Percentiles rank a stretch among this genome's conserved stretches.
phyloP scores from a whole-genome alignment of 768 basidiomycete species.

The Boletus pseudopeckii region DNA sequence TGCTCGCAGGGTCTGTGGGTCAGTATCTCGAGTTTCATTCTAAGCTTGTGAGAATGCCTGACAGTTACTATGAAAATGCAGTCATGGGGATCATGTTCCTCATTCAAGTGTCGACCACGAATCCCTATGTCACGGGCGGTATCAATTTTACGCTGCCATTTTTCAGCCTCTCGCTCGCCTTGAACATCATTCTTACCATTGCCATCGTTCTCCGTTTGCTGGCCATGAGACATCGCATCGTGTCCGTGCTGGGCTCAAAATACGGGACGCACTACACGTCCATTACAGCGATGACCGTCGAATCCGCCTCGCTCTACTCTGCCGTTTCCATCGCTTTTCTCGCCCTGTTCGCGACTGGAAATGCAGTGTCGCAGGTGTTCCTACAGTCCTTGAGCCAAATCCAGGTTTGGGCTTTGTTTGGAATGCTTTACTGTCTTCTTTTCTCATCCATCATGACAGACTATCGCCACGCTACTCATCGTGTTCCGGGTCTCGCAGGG shows the following conservation, averaged over 20 bases:
- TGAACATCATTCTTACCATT: conserved; percentile 35
- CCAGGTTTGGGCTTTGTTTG: conserved; percentile 17
- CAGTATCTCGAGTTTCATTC: neutral
- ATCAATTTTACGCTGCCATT: conserved; percentile 23
- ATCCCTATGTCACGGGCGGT: conserved; percentile 6
- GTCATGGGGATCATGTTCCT: conserved; percentile 10
- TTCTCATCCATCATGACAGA: neutral
- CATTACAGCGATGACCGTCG: conserved; percentile 34
- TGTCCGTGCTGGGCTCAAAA: conserved; percentile 17
- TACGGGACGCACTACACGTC: conserved; percentile 29
- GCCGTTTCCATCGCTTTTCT: conserved; percentile 29
- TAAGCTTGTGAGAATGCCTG: neutral
- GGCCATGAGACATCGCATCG: conserved; percentile 9
- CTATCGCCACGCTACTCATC: conserved; percentile 1
- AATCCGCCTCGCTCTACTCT: conserved; percentile 33
- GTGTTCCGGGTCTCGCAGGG: conserved; percentile 9
- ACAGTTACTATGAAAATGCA: neutral
- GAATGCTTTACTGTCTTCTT: neutral
- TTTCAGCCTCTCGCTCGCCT: conserved; percentile 23
- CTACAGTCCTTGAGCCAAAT: conserved; percentile 27
- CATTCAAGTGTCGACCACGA: conserved; percentile 13
- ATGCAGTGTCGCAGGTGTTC: conserved; percentile 26
- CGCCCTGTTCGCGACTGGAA: conserved; percentile 20
- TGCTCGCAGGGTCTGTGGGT: conserved; percentile 11
- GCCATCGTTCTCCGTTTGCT: conserved; percentile 31